These are phyloP conservation scores for Komagataella mondaviorum DNA, from an alignment of 805 yeast genomes.

Conservation along the genomic window DNA sequence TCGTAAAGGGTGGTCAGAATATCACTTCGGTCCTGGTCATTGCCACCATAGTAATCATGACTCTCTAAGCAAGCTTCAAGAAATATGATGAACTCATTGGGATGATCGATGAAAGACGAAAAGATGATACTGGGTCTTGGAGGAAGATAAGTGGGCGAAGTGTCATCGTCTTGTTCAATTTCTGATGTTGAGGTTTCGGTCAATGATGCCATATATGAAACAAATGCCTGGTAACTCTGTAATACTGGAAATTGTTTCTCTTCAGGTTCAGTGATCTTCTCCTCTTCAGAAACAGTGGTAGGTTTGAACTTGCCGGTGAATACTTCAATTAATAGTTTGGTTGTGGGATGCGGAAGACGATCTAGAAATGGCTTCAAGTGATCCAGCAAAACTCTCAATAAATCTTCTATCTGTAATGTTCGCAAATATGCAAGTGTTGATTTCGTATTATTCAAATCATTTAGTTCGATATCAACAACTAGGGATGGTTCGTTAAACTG, in stretches of 20 bases:
- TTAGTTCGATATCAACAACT: constrained; percentile 64
- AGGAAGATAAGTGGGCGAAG: constrained; percentile 70
- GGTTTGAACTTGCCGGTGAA: constrained; percentile 78
- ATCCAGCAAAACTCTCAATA: constrained; percentile 45
- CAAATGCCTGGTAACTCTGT: constrained; percentile 44
- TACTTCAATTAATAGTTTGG: constrained; percentile 68
- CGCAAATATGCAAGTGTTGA: constrained; percentile 53
- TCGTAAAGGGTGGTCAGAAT: constrained; percentile 72
- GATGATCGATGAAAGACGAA: constrained; percentile 75
- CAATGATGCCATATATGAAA: constrained; percentile 28
- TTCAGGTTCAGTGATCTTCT: constrained; percentile 1
- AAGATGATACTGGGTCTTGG: constrained; percentile 84
- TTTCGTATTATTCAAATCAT: constrained; percentile 47
- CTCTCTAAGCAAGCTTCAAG: constrained; percentile 82
- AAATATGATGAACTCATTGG: constrained; percentile 81
- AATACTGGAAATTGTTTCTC: constrained; percentile 15
- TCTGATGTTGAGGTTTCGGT: neutral
- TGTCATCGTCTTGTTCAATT: constrained; percentile 5
- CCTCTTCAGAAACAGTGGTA: constrained; percentile 7
- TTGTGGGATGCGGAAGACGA: constrained; percentile 63
- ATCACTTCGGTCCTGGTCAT: constrained; percentile 53
- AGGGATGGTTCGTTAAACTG: constrained; percentile 59
- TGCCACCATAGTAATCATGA: constrained; percentile 65
- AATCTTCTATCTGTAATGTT: constrained; percentile 63
- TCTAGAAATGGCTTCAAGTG: constrained; percentile 51